Base-by-base conservation (phyloP, 305 asterid species). In the Fraxinus dipetala region DNA sequence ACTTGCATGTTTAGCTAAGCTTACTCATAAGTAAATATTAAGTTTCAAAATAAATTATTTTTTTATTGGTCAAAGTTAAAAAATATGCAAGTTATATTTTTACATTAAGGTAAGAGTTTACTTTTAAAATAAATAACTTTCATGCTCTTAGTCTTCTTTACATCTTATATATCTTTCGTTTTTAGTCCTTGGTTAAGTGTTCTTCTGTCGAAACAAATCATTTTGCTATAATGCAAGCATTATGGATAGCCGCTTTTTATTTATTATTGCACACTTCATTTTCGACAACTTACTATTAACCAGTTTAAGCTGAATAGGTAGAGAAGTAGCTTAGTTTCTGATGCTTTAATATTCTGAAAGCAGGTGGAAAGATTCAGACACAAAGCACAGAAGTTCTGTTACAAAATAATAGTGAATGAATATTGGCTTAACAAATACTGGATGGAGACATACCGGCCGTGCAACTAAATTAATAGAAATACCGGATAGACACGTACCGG, bases 291-390 rank as follows among this genome's bases (percentile, higher is more conserved):
- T n/a, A 54, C 24, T 1, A n/a, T 18, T 18, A 6, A 56, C 67
- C 4, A 56, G 11, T 56, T 56, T 56, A 18, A 56, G 11, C 26
- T 56, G 28, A 5, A 18, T 56, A 18, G 67, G 11, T 18, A n/a
- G 7, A 4, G 67, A 18, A 18, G 67, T 56, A 56, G 11, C 26
- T 18, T n/a, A 18, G 26, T 56, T 56, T 79, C 73, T 74, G 54
- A 74, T 81, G 76, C 79, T 76, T 61, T 69, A 76, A 45, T 72
- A 69, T 22, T 80, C 51, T 72, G 45, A 65, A 85, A 85, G 89
- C 86, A 45, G 89, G 81, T 83, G 87, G 82, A 59, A 92, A 90
- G 91, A 83, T 77, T 83, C 81, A 5, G 83, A 84, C 88, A 48
- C 87, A 85, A 61, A 76, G 81, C 32, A 84, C 82, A 34, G 95